Evolutionary conservation across 257 asterid species (phyloP).

Genomic region (Nicotiana tabacum): DNA sequence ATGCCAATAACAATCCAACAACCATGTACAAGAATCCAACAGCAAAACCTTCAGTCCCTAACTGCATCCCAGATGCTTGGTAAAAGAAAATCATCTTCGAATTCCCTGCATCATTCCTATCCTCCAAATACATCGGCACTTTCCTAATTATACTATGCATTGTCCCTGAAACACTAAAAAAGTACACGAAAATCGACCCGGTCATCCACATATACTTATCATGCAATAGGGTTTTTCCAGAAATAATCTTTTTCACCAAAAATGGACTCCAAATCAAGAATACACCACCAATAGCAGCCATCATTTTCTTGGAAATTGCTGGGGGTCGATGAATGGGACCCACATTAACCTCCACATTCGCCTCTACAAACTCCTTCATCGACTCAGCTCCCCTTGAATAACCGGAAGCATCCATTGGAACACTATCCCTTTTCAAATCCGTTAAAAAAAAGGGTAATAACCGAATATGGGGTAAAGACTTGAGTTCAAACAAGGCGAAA

Average conservation of each 20-base stretch:
- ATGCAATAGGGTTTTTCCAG: constrained; percentile 62
- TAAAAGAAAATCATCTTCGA: constrained; percentile 59
- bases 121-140: constrained; percentile 76
- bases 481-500: constrained; percentile 53
- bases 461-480: constrained; percentile 76
- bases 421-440: constrained; percentile 46
- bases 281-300: constrained; percentile 31
- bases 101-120: constrained; percentile 57
- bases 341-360: constrained; percentile 33
- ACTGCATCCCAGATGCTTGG: constrained; percentile 89
- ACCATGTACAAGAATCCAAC: constrained; percentile 76
- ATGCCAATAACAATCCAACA: constrained; percentile 77
- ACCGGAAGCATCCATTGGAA: constrained; percentile 72
- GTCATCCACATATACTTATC: constrained; percentile 73
- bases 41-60: constrained; percentile 86
- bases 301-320: constrained; percentile 48
- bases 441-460: constrained; percentile 54
- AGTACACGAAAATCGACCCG: constrained; percentile 77
- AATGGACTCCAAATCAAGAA: constrained; percentile 51
- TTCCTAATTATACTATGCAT: constrained; percentile 91
- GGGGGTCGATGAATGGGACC: constrained; percentile 74
- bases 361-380: constrained; percentile 74
- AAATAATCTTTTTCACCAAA: constrained; percentile 47
- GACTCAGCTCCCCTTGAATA: constrained; percentile 67
- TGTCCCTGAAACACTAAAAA: constrained; percentile 89